Base-by-base conservation (phyloP, 495 filamentous ascomycete species). In the Pyrenula massariospora region DNA sequence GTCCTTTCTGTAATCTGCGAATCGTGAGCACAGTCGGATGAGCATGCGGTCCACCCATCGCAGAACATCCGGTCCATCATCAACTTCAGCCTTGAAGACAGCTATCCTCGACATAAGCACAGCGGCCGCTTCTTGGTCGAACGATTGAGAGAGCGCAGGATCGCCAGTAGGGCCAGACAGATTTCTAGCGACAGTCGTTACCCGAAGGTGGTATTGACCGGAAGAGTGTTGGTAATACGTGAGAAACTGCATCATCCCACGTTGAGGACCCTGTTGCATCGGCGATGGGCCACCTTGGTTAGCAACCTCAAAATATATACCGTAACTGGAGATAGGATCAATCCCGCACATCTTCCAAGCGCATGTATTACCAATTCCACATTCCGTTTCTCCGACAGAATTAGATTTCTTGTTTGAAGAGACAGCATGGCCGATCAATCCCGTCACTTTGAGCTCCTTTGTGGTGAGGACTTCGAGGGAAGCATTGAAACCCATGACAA, bases 301-400 rank as follows among this genome's bases (percentile, higher is more conserved):
- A 50, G 94, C 92, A 65, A 97, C 93, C 66, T 99, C 94, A 61
- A 96, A 99, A 75, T 97, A 99, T 58, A 97, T 78, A 54, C 91
- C 94, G 60, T 96, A 96, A 62, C 90, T 95, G 24, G 93, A 84
- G 53, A 83, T 84, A 24, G 94, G 94, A 62, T 96, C 91, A 59
- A 99, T 96, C 57, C 89, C 89, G 64, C 93, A 97, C 91, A 99
- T 96, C 73, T 97, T 99, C 94, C 94, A 99, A 1, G 91, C 92
- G 71, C 94, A 97, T 5, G 94, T 99, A 65, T 97, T 97, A 65
- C 94, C 94, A 63, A 97, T 96, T 62, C 94, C 94, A 68, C 91
- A 94, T 67, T 99, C 94, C 0, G 93, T 97, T 73, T 99, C 94
- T 50, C 94, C 94, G 24, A 99, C 94, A 3, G 89, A 95, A 10